Evolutionary conservation across 208 protist genomes (phyloP), one percentile per base, ranked within the genome.

Genomic region (Trypanosoma brucei): DNA sequence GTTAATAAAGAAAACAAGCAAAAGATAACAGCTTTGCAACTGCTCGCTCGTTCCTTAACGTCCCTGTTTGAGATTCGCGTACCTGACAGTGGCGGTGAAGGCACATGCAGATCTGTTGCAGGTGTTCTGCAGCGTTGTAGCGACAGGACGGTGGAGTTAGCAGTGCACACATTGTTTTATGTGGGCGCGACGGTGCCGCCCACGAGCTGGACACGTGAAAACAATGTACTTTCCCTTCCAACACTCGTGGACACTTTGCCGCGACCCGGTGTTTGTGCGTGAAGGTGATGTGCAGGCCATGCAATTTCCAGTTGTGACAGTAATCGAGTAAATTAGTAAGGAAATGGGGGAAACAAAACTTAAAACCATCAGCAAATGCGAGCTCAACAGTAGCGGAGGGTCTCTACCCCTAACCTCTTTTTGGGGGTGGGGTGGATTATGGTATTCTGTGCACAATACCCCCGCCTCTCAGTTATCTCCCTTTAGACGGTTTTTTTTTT

Each of bases 41-140:
- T 59, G 34, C 38, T 59, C 22, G 36, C 48, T 14, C 3, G 49
- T 40, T 61, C 53, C 9, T 34, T 72, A 30, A 37, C 68, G 1
- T 71, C 65, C 1, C 48, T 72, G 1, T 78, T 70, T 70, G 55
- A 60, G 30, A 37, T 78, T 14, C 65, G 48, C 36, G 57, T 63
- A 14, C 62, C 62, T 0, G 39, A 66, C 4, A 39, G 38, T 37
- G 42, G 42, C 2, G 54, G 14, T 1, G 8, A 7, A 5, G 40
- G 50, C 9, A 30, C 22, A 36, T 51, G 68, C 66, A 34, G 62
- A 38, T 40, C 35, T 45, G 38, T 72, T 13, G 58, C 46, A 3
- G 84, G 84, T 33, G 81, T 91, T n/a, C 58, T 91, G 57, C 49
- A 55, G 48, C 68, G 75, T 34, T 91, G 84, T 59, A 65, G 60